These are phyloP conservation scores for Clarireedia monteithiana DNA, from an alignment of 2,329 filamentous ascomycete species.

Conservation along the genomic window DNA sequence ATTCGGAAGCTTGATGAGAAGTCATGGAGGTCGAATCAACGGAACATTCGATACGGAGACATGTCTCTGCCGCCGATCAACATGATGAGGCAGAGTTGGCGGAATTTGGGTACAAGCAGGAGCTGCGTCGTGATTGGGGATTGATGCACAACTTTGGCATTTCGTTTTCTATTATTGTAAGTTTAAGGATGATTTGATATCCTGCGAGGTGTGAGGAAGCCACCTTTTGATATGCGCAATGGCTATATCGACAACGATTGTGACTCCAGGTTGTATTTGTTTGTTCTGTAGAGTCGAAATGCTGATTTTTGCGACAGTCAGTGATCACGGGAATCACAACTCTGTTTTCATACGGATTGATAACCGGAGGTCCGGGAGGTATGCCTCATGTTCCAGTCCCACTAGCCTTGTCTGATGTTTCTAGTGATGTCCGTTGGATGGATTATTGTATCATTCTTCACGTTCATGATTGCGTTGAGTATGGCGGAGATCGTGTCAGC, in stretches of 20 bases:
- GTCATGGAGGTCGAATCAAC: background rate
- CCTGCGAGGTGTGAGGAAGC: too few species aligned
- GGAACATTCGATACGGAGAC: conserved; percentile 11
- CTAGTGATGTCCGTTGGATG: conserved; percentile 47
- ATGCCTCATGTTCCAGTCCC: conserved; percentile 26
- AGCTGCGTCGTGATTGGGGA: conserved; percentile 49
- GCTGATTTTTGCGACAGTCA: conserved; percentile 33
- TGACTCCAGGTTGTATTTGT: background rate
- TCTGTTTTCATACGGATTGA: conserved; percentile 47
- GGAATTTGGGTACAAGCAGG: conserved; percentile 52
- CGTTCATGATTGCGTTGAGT: conserved; percentile 43
- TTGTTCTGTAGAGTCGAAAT: too few species aligned
- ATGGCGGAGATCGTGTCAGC: conserved; percentile 55
- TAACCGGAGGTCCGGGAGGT: conserved; percentile 46
- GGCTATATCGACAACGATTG: background rate
- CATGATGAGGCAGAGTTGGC: conserved; percentile 44
- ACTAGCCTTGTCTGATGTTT: background rate
- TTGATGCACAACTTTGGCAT: conserved; percentile 54
- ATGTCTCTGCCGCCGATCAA: conserved; percentile 10
- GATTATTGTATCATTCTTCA: conserved; percentile 49
- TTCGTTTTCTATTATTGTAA: conserved; percentile 52
- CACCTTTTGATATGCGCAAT: too few species aligned
- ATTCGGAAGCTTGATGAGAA: background rate
- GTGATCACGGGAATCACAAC: conserved; percentile 54
- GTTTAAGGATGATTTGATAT: conserved; percentile 16